A percentile compares a stretch with the other conserved stretches of the same genome.
These are phyloP conservation scores for Calonectria crousiana DNA, from an alignment of 2,329 filamentous ascomycete species.

Conservation along the genomic window DNA sequence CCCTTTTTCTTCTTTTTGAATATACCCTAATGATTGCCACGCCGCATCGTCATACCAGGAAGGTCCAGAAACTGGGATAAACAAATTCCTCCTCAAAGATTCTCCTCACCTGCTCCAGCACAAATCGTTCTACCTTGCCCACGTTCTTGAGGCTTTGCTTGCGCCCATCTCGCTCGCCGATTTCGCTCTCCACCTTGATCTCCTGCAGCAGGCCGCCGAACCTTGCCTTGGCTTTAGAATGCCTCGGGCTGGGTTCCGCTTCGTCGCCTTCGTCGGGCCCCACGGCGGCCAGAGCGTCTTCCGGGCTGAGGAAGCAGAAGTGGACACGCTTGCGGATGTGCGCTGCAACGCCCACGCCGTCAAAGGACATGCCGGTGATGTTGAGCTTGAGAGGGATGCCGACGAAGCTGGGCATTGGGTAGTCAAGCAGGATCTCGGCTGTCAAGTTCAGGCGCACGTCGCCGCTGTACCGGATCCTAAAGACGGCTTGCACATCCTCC, in stretches of 20 bases:
- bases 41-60: constrained; percentile 75
- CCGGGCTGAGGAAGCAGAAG: constrained; percentile 93
- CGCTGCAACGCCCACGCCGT: constrained; percentile 92
- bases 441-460: constrained; percentile 90
- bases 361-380: constrained; percentile 94
- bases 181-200: constrained; percentile 97
- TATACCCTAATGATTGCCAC: constrained; percentile 36
- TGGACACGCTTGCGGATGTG: constrained; percentile 91
- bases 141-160: constrained; percentile 98
- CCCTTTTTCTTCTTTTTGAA: constrained; percentile 25
- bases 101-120: constrained; percentile 93
- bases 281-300: constrained; percentile 85
- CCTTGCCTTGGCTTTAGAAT: constrained; percentile 43
- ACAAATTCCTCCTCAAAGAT: constrained; percentile 99
- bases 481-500: constrained; percentile 93
- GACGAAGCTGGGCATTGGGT: constrained; percentile 98
- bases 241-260: constrained; percentile 42
- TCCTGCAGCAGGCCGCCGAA: constrained; percentile 88
- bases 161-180: constrained; percentile 89
- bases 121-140: constrained; percentile 97
- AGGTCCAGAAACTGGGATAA: constrained; percentile 98
- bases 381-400: constrained; percentile 94
- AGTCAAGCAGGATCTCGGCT: constrained; percentile 95
- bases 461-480: constrained; percentile 89
- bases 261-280: constrained; percentile 59